Evolutionary conservation across 768 basidiomycete genomes (phyloP).

Genomic region (Xanthoconium purpureum): DNA sequence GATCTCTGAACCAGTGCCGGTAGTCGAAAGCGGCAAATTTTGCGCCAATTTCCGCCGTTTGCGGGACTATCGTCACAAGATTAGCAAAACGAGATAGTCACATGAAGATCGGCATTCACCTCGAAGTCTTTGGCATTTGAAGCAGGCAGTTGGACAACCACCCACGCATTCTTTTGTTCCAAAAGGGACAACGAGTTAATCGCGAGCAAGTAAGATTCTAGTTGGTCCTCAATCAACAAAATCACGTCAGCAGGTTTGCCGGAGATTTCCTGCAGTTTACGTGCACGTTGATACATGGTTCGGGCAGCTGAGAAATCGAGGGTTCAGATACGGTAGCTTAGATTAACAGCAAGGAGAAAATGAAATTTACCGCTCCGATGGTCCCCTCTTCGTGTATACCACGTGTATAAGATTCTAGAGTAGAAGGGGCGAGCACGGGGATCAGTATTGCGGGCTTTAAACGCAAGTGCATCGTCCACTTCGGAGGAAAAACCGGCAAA

Average conservation of each 20-base stretch:
- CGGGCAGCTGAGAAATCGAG: conserved; percentile 62
- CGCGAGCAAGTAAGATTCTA: conserved; percentile 80
- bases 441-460: conserved; percentile 93
- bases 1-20: conserved; percentile 65
- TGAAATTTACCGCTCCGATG: conserved; percentile 78
- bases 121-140: conserved; percentile 46
- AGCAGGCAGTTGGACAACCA: conserved; percentile 59
- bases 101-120: conserved; percentile 32
- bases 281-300: conserved; percentile 90
- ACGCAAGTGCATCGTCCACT: conserved; percentile 83
- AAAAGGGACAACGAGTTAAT: conserved; percentile 86
- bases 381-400: conserved; percentile 85
- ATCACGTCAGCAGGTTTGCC: conserved; percentile 36
- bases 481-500: conserved; percentile 84
- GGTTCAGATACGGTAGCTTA: conserved; percentile 22
- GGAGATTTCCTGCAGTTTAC: conserved; percentile 58
- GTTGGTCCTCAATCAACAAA: conserved; percentile 59
- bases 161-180: conserved; percentile 79
- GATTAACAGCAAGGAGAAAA: conserved; percentile 9
- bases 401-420: conserved; percentile 89
- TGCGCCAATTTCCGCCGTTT: conserved; percentile 72
- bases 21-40: conserved; percentile 75
- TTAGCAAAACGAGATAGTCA: conserved; percentile 16
- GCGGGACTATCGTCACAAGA: conserved; percentile 43
- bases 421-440: conserved; percentile 83